Evolutionary conservation across 139 green algal species (phyloP), one percentile per base, ranked within the genome.

Genomic region (Tetraselmis chui): DNA sequence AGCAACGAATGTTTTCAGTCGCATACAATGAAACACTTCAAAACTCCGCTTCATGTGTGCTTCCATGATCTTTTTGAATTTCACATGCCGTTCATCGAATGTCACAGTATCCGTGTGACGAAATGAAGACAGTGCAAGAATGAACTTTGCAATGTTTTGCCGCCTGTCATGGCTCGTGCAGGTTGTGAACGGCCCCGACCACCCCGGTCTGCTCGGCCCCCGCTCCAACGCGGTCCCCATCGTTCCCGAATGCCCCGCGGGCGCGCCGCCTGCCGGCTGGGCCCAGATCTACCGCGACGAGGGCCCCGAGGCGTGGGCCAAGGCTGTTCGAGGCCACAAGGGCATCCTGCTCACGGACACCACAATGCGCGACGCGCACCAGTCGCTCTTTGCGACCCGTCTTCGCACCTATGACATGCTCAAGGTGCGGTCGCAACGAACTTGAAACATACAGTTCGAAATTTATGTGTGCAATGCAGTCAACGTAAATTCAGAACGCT

Each of bases 261-360:
- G 45, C 45, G 31, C 24, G 1, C 75, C 91, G 26, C 87, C 90
- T 0, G 85, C 88, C 23, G 92, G 94, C 76, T 98, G 94, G 94
- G 81, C 91, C 23, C 86, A 97, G 75, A 77, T 96, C 24, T 84
- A 96, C 30, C 11, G 90, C 31, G 45, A 82, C 24, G 76, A 97
- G 79, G 95, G 95, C 0, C 92, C 95, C 23, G 94, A 95, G 58
- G 94, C 59, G 30, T 98, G 94, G 90, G 94, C 94, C 25, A 91
- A 92, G 82, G 91, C 89, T 22, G 90, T 98, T 31, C 82, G 95
- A 22, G 86, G 89, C 32, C 94, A 98, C 91, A 88, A 93, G 90
- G 93, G 94, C 23, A 31, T 97, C 67, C 91, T 98, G 67, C 79
- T 98, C 32, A 98, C 94, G 1, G 95, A 98, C 90, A 98, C 95